These are phyloP conservation scores for Podospora didyma DNA, from an alignment of 495 filamentous ascomycete genomes.

Conservation along the genomic window DNA sequence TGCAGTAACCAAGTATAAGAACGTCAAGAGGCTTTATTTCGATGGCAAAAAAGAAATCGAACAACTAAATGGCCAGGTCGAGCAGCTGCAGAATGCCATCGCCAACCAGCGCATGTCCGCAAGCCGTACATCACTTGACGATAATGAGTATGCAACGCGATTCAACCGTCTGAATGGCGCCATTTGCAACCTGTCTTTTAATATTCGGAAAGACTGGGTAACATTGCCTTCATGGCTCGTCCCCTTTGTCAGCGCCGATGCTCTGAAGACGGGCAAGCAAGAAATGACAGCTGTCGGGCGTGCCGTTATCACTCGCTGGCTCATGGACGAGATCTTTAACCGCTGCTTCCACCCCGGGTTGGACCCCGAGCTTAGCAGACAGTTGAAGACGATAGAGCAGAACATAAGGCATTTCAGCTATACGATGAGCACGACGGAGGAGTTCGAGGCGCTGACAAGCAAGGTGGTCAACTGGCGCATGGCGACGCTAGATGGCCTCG, in stretches of 20 bases:
- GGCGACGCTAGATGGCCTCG: slow-evolving; percentile 87
- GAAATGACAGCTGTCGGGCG: slow-evolving; percentile 98
- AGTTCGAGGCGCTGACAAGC: slow-evolving; percentile 82
- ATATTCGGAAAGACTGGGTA: slow-evolving; percentile 90
- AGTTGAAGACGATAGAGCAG: slow-evolving; percentile 82
- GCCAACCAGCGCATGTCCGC: slow-evolving; percentile 93
- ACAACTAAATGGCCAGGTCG: slow-evolving; percentile 80
- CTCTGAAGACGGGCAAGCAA: slow-evolving; percentile 74
- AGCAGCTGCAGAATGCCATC: slow-evolving; percentile 92
- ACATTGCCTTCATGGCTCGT: slow-evolving; percentile 74
- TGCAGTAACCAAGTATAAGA: slow-evolving; percentile 89
- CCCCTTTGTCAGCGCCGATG: slow-evolving; percentile 75
- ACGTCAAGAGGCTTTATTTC: slow-evolving; percentile 96
- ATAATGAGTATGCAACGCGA: slow-evolving; percentile 86
- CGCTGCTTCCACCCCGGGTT: slow-evolving; percentile 87
- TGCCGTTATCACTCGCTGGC: slow-evolving; percentile 82
- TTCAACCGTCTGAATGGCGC: slow-evolving; percentile 93
- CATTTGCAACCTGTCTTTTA: slow-evolving; percentile 91
- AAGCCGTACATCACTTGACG: slow-evolving; percentile 91
- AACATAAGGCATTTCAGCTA: slow-evolving; percentile 77
- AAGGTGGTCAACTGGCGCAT: slow-evolving; percentile 91
- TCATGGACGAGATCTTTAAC: slow-evolving; percentile 88
- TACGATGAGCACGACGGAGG: slow-evolving; percentile 69
- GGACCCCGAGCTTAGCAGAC: slow-evolving; percentile 66
- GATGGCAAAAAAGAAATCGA: slow-evolving; percentile 90